phyloP scores from a whole-genome alignment of 495 filamentous ascomycete genomes.

The Staphylotrichum tortipilum region DNA sequence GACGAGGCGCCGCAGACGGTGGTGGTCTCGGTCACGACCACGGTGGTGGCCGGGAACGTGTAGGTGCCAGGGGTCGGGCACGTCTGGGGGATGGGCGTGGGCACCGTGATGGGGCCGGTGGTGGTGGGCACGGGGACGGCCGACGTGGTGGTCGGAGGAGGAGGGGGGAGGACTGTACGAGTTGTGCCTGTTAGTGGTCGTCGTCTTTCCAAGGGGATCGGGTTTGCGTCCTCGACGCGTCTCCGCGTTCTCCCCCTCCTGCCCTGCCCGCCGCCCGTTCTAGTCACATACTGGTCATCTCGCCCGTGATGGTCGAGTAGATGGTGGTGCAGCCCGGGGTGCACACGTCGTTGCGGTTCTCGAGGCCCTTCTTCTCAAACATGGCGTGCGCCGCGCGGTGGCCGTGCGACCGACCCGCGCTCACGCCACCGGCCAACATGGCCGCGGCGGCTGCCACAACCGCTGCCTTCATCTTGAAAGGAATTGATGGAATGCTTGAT shows the following conservation, averaged over 20 bases:
- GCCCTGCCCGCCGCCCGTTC: background rate
- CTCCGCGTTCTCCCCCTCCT: background rate
- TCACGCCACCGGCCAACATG: conserved; percentile 54
- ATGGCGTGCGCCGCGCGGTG: conserved; percentile 54
- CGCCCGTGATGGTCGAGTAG: conserved; percentile 49
- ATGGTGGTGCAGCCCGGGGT: conserved; percentile 64
- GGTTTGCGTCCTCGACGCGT: too few species aligned
- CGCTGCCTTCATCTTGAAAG: conserved; percentile 60
- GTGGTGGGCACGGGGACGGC: conserved; percentile 10
- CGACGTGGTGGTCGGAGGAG: conserved; percentile 23
- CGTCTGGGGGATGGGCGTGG: conserved; percentile 57
- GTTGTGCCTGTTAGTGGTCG: too few species aligned
- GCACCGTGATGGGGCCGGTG: conserved; percentile 38
- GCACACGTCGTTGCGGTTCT: conserved; percentile 30
- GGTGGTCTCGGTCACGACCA: conserved; percentile 57
- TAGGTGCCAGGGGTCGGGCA: conserved; percentile 67
- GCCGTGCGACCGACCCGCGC: conserved; percentile 32
- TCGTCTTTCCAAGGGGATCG: too few species aligned
- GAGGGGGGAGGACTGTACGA: conserved; percentile 23
- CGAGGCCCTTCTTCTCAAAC: conserved; percentile 43
- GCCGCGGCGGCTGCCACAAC: conserved; percentile 57
- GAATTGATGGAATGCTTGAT: too few species aligned
- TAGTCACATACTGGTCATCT: conserved; percentile 46
- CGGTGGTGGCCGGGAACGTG: conserved; percentile 69
- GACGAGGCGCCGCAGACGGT: conserved; percentile 58